Evolutionary conservation across 2,329 filamentous ascomycete genomes (phyloP).

Genomic region (Dendrostoma leiphaemia): DNA sequence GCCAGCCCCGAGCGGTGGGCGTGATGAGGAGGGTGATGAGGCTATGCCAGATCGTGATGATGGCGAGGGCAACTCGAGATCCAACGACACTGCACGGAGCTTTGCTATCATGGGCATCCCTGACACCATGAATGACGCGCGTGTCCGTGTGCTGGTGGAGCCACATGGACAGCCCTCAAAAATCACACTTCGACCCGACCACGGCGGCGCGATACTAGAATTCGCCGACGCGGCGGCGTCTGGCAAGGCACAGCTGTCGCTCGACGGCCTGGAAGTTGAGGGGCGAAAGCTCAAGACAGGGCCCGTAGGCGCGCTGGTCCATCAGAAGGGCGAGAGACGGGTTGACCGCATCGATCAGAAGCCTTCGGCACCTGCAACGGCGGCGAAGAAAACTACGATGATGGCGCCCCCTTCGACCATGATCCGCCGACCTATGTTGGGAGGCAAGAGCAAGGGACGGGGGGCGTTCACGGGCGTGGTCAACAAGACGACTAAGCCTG

Average conservation of each 20-base stretch:
- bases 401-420: constrained; percentile 42
- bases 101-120: constrained; percentile 82
- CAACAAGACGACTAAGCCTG: constrained; percentile 21
- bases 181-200: constrained; percentile 74
- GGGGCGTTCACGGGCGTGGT: constrained; percentile 29
- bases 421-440: constrained; percentile 37
- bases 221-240: constrained; percentile 68
- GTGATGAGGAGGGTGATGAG: constrained; percentile 35
- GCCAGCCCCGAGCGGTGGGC: constrained; percentile 27
- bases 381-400: constrained; percentile 32
- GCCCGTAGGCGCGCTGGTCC: constrained; percentile 52
- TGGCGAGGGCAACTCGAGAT: not conserved
- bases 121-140: constrained; percentile 87
- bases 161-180: constrained; percentile 70
- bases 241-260: constrained; percentile 65
- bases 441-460: constrained; percentile 20
- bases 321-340: constrained; percentile 44
- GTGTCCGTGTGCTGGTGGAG: constrained; percentile 71
- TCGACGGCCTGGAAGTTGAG: constrained; percentile 56
- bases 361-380: constrained; percentile 26
- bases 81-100: constrained; percentile 40
- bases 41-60: constrained; percentile 32
- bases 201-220: constrained; percentile 84
- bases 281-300: constrained; percentile 55
- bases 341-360: constrained; percentile 38